These are phyloP conservation scores for Luffa aegyptiaca DNA, from an alignment of 306 rosid genomes.

Conservation along the genomic window DNA sequence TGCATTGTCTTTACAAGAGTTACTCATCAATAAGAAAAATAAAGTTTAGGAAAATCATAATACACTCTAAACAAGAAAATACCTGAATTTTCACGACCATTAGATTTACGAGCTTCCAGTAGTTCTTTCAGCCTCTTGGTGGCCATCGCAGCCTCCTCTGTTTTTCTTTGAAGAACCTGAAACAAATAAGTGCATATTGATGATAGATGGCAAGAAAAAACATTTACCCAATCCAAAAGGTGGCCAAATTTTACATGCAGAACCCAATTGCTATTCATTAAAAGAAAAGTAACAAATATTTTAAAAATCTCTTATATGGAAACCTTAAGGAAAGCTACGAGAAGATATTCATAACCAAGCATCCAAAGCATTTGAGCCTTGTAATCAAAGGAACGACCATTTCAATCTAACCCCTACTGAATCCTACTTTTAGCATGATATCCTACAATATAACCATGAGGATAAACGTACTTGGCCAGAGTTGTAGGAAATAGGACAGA, in stretches of 20 bases:
- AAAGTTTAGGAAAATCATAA: neutral
- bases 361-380: neutral
- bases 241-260: neutral
- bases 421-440: neutral
- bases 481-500: neutral
- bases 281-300: neutral
- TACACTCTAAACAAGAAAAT: slow-evolving; percentile 1
- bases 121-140: slow-evolving; percentile 97
- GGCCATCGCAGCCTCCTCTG: slow-evolving; percentile 99
- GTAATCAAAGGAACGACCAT: neutral
- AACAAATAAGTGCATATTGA: slow-evolving; percentile 4
- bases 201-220: neutral
- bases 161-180: slow-evolving; percentile 98
- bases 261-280: neutral
- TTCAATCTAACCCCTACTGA: neutral
- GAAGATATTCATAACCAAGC: neutral
- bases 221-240: neutral
- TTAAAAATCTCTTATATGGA: neutral
- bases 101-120: slow-evolving; percentile 93
- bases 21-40: neutral
- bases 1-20: neutral
- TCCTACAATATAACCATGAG: neutral
- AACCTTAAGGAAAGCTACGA: neutral
- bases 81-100: slow-evolving; percentile 84
- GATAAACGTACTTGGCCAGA: neutral